Evolutionary conservation across 2,329 filamentous ascomycete species (phyloP), one percentile per base, ranked within the genome.

Genomic region (Colletotrichum karsti): DNA sequence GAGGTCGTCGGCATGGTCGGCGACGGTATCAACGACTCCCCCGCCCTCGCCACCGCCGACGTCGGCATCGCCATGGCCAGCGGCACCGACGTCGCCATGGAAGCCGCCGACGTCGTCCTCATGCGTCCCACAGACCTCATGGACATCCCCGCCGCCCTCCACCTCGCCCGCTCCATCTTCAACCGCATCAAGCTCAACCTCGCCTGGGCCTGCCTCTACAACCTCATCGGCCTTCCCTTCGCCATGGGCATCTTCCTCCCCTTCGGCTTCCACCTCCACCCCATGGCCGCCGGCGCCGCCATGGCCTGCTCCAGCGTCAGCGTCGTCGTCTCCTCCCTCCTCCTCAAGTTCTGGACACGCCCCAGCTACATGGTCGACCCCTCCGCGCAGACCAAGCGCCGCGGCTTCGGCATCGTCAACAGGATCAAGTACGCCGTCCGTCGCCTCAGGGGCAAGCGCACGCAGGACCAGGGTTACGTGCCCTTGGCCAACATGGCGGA

Each of bases 11-110:
- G 93, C 72, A 99, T 99, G 96, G 95, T 98, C 13, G 95, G 96
- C 58, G 96, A 99, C 78, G 96, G 96, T 44, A 98, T 99, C 87
- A 99, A 99, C 80, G 96, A 99, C 82, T 97, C 94, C 0, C 96
- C 96, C 0, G 96, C 96, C 1, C 89, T 99, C 10, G 96, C 94
- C 0, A 97, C 94, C 0, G 95, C 96, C 10, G 91, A 97, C 73
- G 90, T 98, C 28, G 96, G 96, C 71, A 97, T 99, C 72, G 95
- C 95, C 65, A 93, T 99, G 80, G 88, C 93, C 5, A 94, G 91
- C 7, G 96, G 96, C 63, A 98, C 96, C 0, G 96, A 98, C 77
- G 95, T 99, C 1, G 96, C 96, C 55, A 97, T 99, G 90, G 96
- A 98, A 82, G 96, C 96, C 1, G 96, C 96, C 0, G 94, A 97